Conservation (phyloP, 768 basidiomycete genomes). For the Lentinula guzmanii region DNA sequence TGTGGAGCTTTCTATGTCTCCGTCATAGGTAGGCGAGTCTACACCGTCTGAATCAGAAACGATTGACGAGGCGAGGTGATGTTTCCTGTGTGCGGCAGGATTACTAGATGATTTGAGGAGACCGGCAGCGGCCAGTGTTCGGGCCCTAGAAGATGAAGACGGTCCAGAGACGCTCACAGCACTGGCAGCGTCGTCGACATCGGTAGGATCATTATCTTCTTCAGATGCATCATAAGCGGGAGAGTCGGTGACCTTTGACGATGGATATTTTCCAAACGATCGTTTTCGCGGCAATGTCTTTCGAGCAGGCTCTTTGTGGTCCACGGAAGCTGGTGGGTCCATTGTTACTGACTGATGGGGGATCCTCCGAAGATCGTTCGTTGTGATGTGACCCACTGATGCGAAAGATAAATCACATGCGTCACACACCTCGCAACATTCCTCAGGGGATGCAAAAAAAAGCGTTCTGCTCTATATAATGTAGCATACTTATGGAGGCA, state of each 20-base stretch:
- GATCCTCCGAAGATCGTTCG: neutral
- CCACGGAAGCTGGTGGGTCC: neutral
- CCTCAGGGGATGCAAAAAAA: no score
- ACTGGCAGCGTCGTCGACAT: slow-evolving; percentile 59
- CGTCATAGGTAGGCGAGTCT: slow-evolving; percentile 87
- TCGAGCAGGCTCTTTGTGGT: slow-evolving; percentile 7
- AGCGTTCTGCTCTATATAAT: no score
- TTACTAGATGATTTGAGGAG: slow-evolving; percentile 14
- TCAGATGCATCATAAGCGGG: slow-evolving; percentile 83
- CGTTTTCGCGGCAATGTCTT: slow-evolving; percentile 52
- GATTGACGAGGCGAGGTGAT: slow-evolving; percentile 50
- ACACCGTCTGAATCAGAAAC: slow-evolving; percentile 69
- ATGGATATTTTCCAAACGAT: slow-evolving; percentile 64
- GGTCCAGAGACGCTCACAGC: slow-evolving; percentile 36
- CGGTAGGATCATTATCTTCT: slow-evolving; percentile 84
- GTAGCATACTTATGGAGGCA: no score
- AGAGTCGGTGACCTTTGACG: slow-evolving; percentile 47
- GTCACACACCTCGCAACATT: no score
- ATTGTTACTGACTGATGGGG: neutral
- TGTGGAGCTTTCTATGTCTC: slow-evolving; percentile 78
- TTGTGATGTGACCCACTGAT: neutral
- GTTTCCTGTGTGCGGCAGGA: slow-evolving; percentile 26
- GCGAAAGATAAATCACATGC: neutral
- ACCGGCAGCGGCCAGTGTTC: slow-evolving; percentile 22
- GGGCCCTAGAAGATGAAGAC: neutral